Percentiles rank a stretch among this genome's conserved stretches.
These are phyloP conservation scores for Anthracocystis walkeri DNA, from an alignment of 1,284 basidiomycete genomes.

Conservation along the genomic window DNA sequence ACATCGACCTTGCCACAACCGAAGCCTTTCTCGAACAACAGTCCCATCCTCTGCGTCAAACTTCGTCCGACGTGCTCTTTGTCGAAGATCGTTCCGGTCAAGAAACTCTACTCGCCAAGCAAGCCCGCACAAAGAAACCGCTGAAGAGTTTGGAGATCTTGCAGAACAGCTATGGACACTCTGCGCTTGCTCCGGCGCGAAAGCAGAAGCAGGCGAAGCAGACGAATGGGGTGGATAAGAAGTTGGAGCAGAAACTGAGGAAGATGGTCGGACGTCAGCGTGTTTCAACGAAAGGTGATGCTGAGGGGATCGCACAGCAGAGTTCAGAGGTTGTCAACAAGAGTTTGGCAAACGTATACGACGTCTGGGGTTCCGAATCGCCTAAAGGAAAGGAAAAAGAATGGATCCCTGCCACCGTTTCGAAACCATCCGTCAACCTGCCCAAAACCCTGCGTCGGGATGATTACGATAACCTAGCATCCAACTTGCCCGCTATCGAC, in stretches of 20 bases:
- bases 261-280: conserved; percentile 46
- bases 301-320: conserved; percentile 15
- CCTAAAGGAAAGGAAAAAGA: conserved; percentile 35
- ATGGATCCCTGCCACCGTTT: conserved; percentile 18
- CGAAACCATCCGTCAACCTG: conserved; percentile 24
- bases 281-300: conserved; percentile 22
- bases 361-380: conserved; percentile 35
- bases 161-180: conserved; percentile 78
- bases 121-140: conserved; percentile 71
- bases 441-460: conserved; percentile 40
- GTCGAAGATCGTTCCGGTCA: conserved; percentile 71
- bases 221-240: conserved; percentile 32
- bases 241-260: conserved; percentile 45
- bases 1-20: conserved; percentile 70
- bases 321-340: conserved; percentile 34
- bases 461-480: conserved; percentile 34
- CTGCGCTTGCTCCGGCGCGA: conserved; percentile 75
- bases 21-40: conserved; percentile 59
- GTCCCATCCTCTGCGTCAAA: conserved; percentile 45
- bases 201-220: conserved; percentile 13
- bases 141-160: conserved; percentile 86
- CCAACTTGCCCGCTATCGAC: conserved; percentile 74
- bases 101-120: conserved; percentile 43
- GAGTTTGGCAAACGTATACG: conserved; percentile 26
- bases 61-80: conserved; percentile 35